Percentiles rank a stretch among this genome's conserved stretches.
phyloP scores from a whole-genome alignment of 2,329 filamentous ascomycete species.

The Xenoacremonium recifei region DNA sequence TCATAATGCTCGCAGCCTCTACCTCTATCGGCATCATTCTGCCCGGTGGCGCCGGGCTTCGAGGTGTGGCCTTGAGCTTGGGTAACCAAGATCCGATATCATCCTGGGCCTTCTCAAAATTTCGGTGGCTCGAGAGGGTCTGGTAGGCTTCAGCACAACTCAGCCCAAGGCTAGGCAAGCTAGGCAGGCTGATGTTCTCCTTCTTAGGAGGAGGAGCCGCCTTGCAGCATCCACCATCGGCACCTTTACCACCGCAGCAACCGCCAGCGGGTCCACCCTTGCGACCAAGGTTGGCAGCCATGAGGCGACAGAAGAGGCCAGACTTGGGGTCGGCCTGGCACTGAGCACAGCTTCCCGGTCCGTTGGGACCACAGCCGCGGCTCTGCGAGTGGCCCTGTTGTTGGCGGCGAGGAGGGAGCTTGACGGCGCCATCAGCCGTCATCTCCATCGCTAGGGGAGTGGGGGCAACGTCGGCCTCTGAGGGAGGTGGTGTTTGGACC shows the following conservation, averaged over 20 bases:
- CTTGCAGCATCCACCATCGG: slow-evolving; percentile 66
- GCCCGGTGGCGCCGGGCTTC: slow-evolving; percentile 29
- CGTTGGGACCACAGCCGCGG: slow-evolving; percentile 59
- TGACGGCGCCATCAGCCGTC: slow-evolving; percentile 59
- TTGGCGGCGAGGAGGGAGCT: slow-evolving; percentile 51
- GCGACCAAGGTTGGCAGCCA: slow-evolving; percentile 63
- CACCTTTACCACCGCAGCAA: slow-evolving; percentile 63
- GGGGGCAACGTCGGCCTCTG: slow-evolving; percentile 57
- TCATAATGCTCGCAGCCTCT: slow-evolving; percentile 82
- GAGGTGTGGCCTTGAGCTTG: slow-evolving; percentile 62
- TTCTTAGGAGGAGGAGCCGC: slow-evolving; percentile 27
- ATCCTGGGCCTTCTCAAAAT: slow-evolving; percentile 71
- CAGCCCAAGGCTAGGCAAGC: slow-evolving; percentile 54
- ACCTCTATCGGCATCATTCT: slow-evolving; percentile 67
- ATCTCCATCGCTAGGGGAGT: slow-evolving; percentile 56
- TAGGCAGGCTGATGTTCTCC: slow-evolving; percentile 35
- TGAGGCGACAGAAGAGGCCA: slow-evolving; percentile 78
- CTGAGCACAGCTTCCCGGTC: slow-evolving; percentile 76
- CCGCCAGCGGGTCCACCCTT: slow-evolving; percentile 41
- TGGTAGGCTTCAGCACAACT: slow-evolving; percentile 78
- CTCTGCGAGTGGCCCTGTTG: slow-evolving; percentile 26
- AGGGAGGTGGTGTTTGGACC: slow-evolving; percentile 57
- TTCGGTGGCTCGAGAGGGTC: slow-evolving; percentile 72
- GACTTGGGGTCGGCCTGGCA: slow-evolving; percentile 76
- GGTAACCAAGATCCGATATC: slow-evolving; percentile 76